Base-by-base conservation (phyloP, 108 stramenopile species). In the Stephanodiscus minutulus region DNA sequence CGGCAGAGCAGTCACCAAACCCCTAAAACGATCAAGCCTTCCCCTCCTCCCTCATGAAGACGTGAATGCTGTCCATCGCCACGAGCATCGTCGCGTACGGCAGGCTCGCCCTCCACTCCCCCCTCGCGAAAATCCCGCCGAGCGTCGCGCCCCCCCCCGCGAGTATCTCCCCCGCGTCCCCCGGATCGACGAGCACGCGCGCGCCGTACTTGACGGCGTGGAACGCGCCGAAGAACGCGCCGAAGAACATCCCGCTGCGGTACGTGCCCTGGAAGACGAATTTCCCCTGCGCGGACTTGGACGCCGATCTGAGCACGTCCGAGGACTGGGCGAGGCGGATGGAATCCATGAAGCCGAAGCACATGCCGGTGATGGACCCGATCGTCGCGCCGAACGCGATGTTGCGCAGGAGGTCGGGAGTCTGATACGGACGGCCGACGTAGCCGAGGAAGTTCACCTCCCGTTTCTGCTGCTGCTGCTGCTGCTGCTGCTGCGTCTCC, bases 271-370 rank as follows among this genome's bases (percentile, higher is more conserved):
- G 87, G 66, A 91, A 72, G 13, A 91, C 27, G 72, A 74, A 94
- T 64, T 83, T 77, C 0, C 77, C 87, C 66, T 94, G 89, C 10
- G 93, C 93, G 22, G 77, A 69, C 33, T 81, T 81, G 36, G 87
- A 88, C 2, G 93, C 90, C 53, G 85, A 87, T 66, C 82, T 77
- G 12, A 94, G 63, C 8, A 94, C 70, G 5, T 41, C 17, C 5
- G 87, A 87, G 31, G 88, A 83, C 22, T 80, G 71, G 7, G 86
- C 93, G 8, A 78, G 75, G 24, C 88, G 67, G 81, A 94, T 90
- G 9, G 88, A 83, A 79, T 94, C 93, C 90, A 94, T 91, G 66
- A 94, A 91, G n/a, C 93, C 93, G 81, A 94, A 94, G 13, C 91
- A 91, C 61, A 79, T 53, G 37, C 93, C 93, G 1, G 93, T 94